Base-by-base conservation (phyloP, 257 asterid species). In the Cynanchum wilfordii region DNA sequence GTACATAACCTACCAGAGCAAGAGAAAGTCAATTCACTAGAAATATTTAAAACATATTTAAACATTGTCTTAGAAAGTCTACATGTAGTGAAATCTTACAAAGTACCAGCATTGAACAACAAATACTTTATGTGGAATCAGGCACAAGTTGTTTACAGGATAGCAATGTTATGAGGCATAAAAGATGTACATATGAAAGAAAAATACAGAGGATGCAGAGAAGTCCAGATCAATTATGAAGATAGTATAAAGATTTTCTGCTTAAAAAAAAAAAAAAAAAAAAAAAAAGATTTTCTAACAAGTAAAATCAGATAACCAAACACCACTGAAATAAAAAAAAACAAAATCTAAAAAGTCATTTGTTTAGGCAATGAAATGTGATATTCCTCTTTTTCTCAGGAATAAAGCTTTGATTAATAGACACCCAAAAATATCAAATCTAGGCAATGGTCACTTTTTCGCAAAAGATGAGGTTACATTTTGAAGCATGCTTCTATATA, bases 1-100 rank as follows among this genome's bases (percentile, higher is more conserved):
- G 85, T 76, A 78, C 87, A 84, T 47, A 87, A 86, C 92, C 98
- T 91, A 82, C 68, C 42, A 74, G 54, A 42, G 73, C 4, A 67
- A 17, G n/a, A 75, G 38, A 47, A 33, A 29, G 25, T 59, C 7
- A 20, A 71, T 55, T 66, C 25, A 68, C 44, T 2, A 69, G 1
- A 69, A 51, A 49, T 16, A 29, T 13, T 17, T 2, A 45, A 33
- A 69, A 74, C 44, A 69, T 55, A 20, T 38, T 16, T 12, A 57
- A 65, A 27, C 25, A 54, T 51, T 38, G 19, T 65, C 10, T 20
- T 38, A 25, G 13, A 50, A 52, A n/a, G 17, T 52, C 36, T 5
- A 10, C 19, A 45, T 22, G 45, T 27, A 22, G 33, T 40, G 51
- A 13, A 65, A 51, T 70, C 59, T n/a, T 38, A 38, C 17, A 54